These are phyloP conservation scores for Triadica sebifera DNA, from an alignment of 345 rosid species.

Conservation along the genomic window DNA sequence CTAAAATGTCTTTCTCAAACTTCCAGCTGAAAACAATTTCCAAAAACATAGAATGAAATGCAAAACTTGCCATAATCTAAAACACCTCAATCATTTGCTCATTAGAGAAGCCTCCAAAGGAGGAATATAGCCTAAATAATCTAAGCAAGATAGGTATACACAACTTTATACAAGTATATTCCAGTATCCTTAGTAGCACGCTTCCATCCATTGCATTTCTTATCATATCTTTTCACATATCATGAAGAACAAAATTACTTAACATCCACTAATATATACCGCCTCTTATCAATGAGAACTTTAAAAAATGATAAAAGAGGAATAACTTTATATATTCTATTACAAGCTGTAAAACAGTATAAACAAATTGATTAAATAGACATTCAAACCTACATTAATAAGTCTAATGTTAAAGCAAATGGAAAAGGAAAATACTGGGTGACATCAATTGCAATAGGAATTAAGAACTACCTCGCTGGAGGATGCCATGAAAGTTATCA, in stretches of 20 bases:
- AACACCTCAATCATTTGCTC: background rate
- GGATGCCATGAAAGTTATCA: conserved; percentile 97
- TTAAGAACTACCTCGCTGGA: conserved; percentile 76
- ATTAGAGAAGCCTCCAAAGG: background rate
- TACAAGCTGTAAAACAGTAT: background rate
- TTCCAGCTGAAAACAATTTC: background rate
- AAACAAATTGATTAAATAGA: background rate
- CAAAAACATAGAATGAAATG: background rate
- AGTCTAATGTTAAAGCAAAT: background rate
- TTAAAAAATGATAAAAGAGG: background rate
- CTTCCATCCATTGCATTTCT: background rate
- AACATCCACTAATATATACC: background rate
- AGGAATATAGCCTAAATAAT: background rate
- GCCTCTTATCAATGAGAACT: background rate
- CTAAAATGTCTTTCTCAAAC: background rate
- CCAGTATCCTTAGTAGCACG: background rate
- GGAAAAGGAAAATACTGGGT: background rate
- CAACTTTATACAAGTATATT: background rate
- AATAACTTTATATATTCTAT: no score
- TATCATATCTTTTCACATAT: background rate
- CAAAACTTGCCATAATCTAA: background rate
- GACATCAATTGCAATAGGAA: background rate
- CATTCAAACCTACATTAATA: background rate
- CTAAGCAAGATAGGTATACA: background rate
- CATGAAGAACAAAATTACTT: no score